Conservation (phyloP, 495 filamentous ascomycete species). For the Hyaloscypha bicolor region DNA sequence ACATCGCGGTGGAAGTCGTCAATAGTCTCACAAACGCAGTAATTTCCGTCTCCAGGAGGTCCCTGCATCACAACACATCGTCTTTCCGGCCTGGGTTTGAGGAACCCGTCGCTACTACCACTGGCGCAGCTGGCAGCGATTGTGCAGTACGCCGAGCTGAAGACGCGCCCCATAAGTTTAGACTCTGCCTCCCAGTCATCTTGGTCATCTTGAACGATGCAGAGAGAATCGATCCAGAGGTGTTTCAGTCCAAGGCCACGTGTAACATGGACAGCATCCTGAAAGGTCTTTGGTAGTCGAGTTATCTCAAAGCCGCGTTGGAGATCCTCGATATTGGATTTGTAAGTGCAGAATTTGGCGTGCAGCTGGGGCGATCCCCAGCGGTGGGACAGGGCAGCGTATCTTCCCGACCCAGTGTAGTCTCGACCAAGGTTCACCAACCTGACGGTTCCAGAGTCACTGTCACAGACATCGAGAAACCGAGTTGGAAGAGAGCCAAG, state of each 20-base stretch:
- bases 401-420: conserved; percentile 14
- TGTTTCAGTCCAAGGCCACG: conserved; percentile 25
- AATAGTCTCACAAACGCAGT: conserved; percentile 4
- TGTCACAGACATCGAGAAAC: conserved; percentile 2
- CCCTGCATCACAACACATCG: conserved; percentile 2
- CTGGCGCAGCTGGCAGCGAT: conserved; percentile 27
- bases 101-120: conserved; percentile 25
- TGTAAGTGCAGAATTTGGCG: conserved; percentile 17
- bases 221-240: conserved; percentile 36
- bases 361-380: conserved; percentile 20
- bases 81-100: conserved; percentile 16
- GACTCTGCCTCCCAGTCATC: conserved; percentile 25
- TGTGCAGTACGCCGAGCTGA: conserved; percentile 20
- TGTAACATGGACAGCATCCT: conserved; percentile 29
- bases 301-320: conserved; percentile 11
- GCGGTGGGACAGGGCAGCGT: conserved; percentile 25
- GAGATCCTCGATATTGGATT: conserved; percentile 6
- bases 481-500: background rate
- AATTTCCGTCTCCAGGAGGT: background rate
- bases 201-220: conserved; percentile 25
- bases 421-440: conserved; percentile 3
- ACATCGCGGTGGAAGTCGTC: conserved; percentile 6
- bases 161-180: conserved; percentile 25
- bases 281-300: conserved; percentile 24
- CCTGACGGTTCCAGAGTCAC: background rate